A percentile compares a stretch with the other conserved stretches of the same genome.
These are phyloP conservation scores for Piedraia hortae DNA, from an alignment of 2,329 filamentous ascomycete species.

Conservation along the genomic window DNA sequence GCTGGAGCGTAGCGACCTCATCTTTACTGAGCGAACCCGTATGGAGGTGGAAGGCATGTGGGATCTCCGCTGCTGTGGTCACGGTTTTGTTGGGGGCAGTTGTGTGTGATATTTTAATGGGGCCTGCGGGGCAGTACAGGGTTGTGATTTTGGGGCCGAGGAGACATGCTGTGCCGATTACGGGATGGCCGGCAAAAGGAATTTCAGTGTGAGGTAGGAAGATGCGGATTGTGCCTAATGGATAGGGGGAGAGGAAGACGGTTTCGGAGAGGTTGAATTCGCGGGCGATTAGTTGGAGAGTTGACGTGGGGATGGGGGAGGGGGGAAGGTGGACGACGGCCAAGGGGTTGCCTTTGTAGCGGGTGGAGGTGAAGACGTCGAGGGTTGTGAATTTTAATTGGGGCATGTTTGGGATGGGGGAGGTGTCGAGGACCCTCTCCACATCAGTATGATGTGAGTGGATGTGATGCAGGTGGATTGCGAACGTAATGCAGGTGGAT, in stretches of 20 bases:
- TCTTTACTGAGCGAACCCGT: slow-evolving; percentile 9
- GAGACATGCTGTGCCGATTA: slow-evolving; percentile 27
- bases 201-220: slow-evolving; percentile 24
- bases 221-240: slow-evolving; percentile 18
- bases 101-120: too few relatives aligned
- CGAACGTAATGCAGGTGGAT: too few relatives aligned
- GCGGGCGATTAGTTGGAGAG: slow-evolving; percentile 26
- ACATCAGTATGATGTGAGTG: too few relatives aligned
- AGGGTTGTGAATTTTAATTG: slow-evolving; percentile 12
- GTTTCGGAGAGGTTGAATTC: slow-evolving; percentile 33
- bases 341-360: slow-evolving; percentile 25
- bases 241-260: slow-evolving; percentile 27
- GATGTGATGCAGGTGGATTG: too few relatives aligned
- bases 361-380: slow-evolving; percentile 22
- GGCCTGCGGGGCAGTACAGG: too few relatives aligned
- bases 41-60: slow-evolving; percentile 39
- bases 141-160: too few relatives aligned
- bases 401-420: too few relatives aligned
- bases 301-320: slow-evolving; percentile 12
- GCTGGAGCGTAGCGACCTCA: slow-evolving; percentile 13
- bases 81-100: slow-evolving; percentile 14
- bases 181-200: slow-evolving; percentile 30
- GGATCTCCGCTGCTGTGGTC: slow-evolving; percentile 33
- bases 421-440: too few relatives aligned
- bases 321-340: slow-evolving; percentile 27